Base-by-base conservation (phyloP, 306 rosid genomes). In the Adenanthera pavonina region DNA sequence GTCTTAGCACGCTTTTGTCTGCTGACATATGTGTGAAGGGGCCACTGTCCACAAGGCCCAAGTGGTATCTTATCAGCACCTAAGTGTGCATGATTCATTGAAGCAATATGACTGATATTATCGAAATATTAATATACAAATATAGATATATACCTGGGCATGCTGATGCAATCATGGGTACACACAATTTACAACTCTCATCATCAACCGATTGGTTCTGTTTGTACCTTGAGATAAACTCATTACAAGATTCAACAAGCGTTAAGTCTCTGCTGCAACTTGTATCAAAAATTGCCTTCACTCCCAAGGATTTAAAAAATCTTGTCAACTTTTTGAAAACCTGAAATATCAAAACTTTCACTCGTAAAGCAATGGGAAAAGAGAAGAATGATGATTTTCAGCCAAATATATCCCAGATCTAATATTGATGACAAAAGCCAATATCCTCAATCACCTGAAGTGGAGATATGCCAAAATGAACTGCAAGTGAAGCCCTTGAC, bases 81-180 rank as follows among this genome's bases (percentile, higher is more conserved):
- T 35, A 69, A 78, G 59, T 74, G 38, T 60, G 72, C 14, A 35
- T 52, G 67, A 60, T 76, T 79, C 64, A 53, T 13, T 43, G 33
- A 59, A 33, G 75, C 34, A 33, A 81, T 59, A 59, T 40, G 72
- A 43, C 62, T 60, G 67, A 68, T 72, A 52, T 64, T 81, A 56
- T 34, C 74, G n/a, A 62, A 79, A 64, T 49, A 49, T 9, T 81
- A 35, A 79, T 33, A 74, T 53, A 59, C 10, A 59, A 25, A 59
- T 20, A 8, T 20, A 56, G 4, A 56, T 9, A 10, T 36, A 85
- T 90, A 95, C 98, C 99, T 88, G 99, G 99, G 88, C 99, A 95
- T 43, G 99, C 97, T n/a, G 99, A 95, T 11, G 99, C 87, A 73
- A 95, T 90, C 96, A 95, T 87, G 67, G 99, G 99, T 51, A 95